Evolutionary conservation across 176 grass and related monocot genomes (phyloP).

Genomic region (Rhynchospora tenuis): DNA sequence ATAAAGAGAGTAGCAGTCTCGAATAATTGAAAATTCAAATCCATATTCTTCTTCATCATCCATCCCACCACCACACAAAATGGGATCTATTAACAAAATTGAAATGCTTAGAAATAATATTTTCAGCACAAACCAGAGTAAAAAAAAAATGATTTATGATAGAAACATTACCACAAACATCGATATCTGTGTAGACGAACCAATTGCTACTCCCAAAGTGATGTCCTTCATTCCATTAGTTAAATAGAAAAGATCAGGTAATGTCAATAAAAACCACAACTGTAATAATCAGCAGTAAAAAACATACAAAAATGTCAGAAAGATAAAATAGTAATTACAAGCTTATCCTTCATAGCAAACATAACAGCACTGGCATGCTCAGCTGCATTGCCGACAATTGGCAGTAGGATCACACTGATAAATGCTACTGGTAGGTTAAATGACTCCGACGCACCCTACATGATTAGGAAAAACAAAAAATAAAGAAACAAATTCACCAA

Average conservation of each 20-base stretch:
- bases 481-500: background rate
- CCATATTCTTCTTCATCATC: conserved; percentile 83
- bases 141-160: background rate
- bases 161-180: conserved; percentile 83
- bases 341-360: conserved; percentile 91
- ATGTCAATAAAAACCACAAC: conserved; percentile 13
- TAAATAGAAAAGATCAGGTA: conserved; percentile 1
- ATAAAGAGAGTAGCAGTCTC: conserved; percentile 92
- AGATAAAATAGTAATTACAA: conserved; percentile 37
- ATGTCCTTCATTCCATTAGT: conserved; percentile 49
- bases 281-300: background rate
- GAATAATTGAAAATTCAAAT: conserved; percentile 97
- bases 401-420: conserved; percentile 92
- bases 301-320: background rate
- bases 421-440: conserved; percentile 72
- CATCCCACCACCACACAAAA: conserved; percentile 95
- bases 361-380: conserved; percentile 95
- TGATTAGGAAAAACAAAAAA: conserved; percentile 24
- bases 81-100: conserved; percentile 57
- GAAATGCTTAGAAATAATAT: background rate
- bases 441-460: conserved; percentile 73
- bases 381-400: conserved; percentile 88
- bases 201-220: conserved; percentile 73
- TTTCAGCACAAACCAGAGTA: background rate
- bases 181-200: conserved; percentile 83